phyloP scores from a whole-genome alignment of 2,329 filamentous ascomycete species.

The Trichoderma atrobrunneum region DNA sequence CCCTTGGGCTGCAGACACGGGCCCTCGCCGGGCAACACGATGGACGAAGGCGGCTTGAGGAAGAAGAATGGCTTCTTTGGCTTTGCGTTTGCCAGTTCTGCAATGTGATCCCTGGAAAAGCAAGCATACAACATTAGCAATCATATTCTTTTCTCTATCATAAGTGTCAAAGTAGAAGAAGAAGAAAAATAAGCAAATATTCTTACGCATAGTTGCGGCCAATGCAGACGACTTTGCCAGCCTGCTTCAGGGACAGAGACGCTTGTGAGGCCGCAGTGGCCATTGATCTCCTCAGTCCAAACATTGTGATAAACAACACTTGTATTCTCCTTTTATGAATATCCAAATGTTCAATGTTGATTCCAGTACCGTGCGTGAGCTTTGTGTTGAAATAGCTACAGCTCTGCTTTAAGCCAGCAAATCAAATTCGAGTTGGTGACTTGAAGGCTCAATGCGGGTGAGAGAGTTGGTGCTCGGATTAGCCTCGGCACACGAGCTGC shows the following conservation, averaged over 20 bases:
- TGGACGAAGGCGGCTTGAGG: conserved; percentile 86
- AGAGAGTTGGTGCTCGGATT: background rate
- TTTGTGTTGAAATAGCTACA: background rate
- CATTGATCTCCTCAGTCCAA: conserved; percentile 37
- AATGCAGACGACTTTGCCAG: conserved; percentile 84
- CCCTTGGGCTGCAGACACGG: conserved; percentile 80
- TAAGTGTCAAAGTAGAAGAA: background rate
- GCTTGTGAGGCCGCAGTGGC: conserved; percentile 42
- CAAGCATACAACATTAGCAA: background rate
- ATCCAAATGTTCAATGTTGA: background rate
- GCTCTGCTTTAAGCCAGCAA: background rate
- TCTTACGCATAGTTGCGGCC: conserved; percentile 92
- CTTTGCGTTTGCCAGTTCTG: conserved; percentile 80
- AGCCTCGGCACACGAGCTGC: conserved; percentile 4
- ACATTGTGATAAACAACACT: conserved; percentile 30
- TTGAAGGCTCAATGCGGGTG: background rate
- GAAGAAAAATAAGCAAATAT: background rate
- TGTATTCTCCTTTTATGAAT: background rate
- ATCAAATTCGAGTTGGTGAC: background rate
- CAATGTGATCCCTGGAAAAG: conserved; percentile 75
- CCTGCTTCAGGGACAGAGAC: conserved; percentile 45
- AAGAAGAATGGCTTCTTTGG: conserved; percentile 99
- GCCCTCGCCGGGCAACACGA: conserved; percentile 74
- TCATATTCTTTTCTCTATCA: background rate
- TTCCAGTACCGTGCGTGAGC: background rate